phyloP scores from a whole-genome alignment of 352 stramenopile genomes.

The Pythium phragmitis region DNA sequence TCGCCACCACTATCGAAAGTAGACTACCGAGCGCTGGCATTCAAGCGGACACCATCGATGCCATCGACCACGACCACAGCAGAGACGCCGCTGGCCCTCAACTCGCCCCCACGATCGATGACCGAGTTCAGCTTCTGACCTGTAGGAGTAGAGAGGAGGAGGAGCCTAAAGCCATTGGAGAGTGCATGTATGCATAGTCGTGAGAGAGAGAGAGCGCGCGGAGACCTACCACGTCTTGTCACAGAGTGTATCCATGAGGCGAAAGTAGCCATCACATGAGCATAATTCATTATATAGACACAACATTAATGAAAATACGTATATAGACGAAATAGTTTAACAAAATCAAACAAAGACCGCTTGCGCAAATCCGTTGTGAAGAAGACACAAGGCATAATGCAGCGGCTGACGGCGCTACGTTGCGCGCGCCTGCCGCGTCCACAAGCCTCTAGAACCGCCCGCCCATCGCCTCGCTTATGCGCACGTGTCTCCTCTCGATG shows the following conservation, averaged over 20 bases:
- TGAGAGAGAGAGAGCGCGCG: neutral
- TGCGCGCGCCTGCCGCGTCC: neutral
- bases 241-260: too few relatives aligned
- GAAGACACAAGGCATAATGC: neutral
- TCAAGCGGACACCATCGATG: conserved; percentile 32
- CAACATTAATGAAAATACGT: too few relatives aligned
- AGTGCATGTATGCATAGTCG: neutral
- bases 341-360: too few relatives aligned
- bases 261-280: neutral
- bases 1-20: conserved; percentile 24
- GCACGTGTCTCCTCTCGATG: neutral
- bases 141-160: neutral
- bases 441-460: neutral
- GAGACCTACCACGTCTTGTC: too few relatives aligned
- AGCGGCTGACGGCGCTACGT: neutral
- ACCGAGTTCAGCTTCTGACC: neutral
- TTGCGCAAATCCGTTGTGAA: neutral
- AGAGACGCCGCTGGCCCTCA: neutral
- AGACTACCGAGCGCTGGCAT: conserved; percentile 52
- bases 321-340: too few relatives aligned
- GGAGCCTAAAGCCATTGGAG: neutral
- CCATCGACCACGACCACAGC: neutral
- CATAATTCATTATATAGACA: neutral
- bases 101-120: neutral
- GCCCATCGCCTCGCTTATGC: neutral